Evolutionary conservation across 192 early-diverging fungal genomes (phyloP), one percentile per base, ranked within the genome.

Genomic region (Entomortierella chlamydospora): DNA sequence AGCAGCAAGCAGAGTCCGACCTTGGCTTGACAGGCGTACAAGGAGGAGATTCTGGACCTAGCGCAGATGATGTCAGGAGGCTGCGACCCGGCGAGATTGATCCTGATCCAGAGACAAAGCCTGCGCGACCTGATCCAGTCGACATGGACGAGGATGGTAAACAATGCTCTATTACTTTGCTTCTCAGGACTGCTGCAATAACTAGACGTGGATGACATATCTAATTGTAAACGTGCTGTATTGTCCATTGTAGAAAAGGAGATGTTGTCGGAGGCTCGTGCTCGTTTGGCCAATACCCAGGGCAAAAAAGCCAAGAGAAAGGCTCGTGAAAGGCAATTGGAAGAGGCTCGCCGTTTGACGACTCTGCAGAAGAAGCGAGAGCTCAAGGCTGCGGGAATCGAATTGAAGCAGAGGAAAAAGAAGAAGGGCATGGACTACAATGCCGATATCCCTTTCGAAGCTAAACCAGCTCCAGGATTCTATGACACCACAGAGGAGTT

Each of bases 251-350:
- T 59, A 83, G 97, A 99, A 86, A 99, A 99, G 86, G 98, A 99
- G 82, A 99, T 99, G 98, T 87, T 99, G 25, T 96, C 95, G 5
- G 98, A 99, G 81, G 98, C 98, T 25, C 91, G 98, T 56, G 98
- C 98, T 22, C 88, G 98, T 77, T 86, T 99, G 57, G 98, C 98
- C n/a, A 99, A 99, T 81, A 99, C 98, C 9, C 97, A 98, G 81
- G 98, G 98, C 57, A 99, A 99, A 71, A 99, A 99, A 66, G 97
- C 98, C 22, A 99, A 99, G 80, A 90, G 98, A 77, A 99, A 98
- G 88, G 98, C 98, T 15, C 91, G 98, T 66, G 98, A 99, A 82
- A 91, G 97, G 66, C 96, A 98, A 82, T 84, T 99, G 47, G 96
- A 99, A 73, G 98, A 99, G 72, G 95, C 98, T 12, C 85, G 96